Conservation (phyloP, 768 basidiomycete genomes). For the Gelatoporia subvermispora region DNA sequence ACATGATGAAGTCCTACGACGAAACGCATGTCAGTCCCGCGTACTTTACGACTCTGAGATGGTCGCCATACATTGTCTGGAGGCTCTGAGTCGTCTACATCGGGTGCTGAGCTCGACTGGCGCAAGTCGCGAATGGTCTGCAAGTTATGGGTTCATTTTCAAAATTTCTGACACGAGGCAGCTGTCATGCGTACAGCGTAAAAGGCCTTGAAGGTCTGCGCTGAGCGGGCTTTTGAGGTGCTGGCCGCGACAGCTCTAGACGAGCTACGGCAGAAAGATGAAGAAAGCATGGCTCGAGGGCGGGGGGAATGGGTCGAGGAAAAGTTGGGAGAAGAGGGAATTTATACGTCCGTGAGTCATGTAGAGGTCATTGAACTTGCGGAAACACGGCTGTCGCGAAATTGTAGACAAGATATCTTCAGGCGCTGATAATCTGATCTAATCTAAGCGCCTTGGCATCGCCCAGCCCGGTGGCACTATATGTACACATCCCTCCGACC, state of each 20-base stretch:
- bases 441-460: not conserved
- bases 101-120: constrained; percentile 6
- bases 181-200: constrained; percentile 19
- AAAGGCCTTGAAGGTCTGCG: constrained; percentile 28
- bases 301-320: constrained; percentile 2
- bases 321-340: not conserved
- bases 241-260: constrained; percentile 2
- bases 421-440: not conserved
- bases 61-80: constrained; percentile 23
- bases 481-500: too few species aligned
- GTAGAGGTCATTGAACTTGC: not conserved
- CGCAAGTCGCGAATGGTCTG: constrained; percentile 25
- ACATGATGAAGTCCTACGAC: constrained; percentile 88
- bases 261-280: constrained; percentile 7
- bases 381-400: not conserved
- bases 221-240: constrained; percentile 15
- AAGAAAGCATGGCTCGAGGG: constrained; percentile 8
- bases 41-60: not conserved
- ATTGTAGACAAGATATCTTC: too few species aligned
- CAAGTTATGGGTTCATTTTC: not conserved
- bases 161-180: not conserved
- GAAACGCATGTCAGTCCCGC: not conserved
- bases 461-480: too few species aligned
- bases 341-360: constrained; percentile 9
- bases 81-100: constrained; percentile 21